Conservation (phyloP, 768 basidiomycete genomes). For the Pulveroboletus sp. region DNA sequence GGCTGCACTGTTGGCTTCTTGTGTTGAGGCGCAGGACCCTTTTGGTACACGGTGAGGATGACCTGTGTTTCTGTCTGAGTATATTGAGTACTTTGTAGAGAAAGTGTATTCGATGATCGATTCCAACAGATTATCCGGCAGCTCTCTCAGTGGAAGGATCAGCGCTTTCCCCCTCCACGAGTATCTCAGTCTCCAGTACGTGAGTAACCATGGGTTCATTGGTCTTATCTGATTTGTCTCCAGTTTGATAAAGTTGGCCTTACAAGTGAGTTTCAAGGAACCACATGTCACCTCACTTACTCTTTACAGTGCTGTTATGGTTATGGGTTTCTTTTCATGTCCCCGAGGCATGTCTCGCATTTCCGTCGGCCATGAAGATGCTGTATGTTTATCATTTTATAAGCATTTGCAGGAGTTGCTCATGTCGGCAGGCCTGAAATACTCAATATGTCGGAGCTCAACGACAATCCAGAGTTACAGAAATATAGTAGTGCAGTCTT, state of each 20-base stretch:
- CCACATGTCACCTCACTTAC: conserved; percentile 11
- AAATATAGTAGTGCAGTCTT: conserved; percentile 75
- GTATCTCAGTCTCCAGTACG: conserved; percentile 74
- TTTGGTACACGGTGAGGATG: conserved; percentile 51
- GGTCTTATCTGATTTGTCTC: conserved; percentile 12
- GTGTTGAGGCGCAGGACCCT: conserved; percentile 48
- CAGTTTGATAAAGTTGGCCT: conserved; percentile 86
- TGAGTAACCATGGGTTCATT: neutral
- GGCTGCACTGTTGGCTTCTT: conserved; percentile 51
- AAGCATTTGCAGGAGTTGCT: neutral
- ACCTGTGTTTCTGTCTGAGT: neutral
- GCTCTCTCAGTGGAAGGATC: conserved; percentile 64
- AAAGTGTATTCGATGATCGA: conserved; percentile 51
- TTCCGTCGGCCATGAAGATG: conserved; percentile 73
- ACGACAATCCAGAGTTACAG: conserved; percentile 79
- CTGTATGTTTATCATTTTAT: conserved; percentile 48
- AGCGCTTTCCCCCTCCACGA: conserved; percentile 80
- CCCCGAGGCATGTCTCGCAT: conserved; percentile 66
- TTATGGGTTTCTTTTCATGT: conserved; percentile 74
- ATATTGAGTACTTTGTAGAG: conserved; percentile 33
- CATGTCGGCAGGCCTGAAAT: conserved; percentile 65
- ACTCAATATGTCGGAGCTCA: conserved; percentile 85
- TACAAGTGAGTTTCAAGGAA: conserved; percentile 48
- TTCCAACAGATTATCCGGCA: conserved; percentile 52
- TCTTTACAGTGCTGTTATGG: conserved; percentile 65